Conservation (phyloP, 768 basidiomycete genomes). For the Coprinopsis marcescibilis region DNA sequence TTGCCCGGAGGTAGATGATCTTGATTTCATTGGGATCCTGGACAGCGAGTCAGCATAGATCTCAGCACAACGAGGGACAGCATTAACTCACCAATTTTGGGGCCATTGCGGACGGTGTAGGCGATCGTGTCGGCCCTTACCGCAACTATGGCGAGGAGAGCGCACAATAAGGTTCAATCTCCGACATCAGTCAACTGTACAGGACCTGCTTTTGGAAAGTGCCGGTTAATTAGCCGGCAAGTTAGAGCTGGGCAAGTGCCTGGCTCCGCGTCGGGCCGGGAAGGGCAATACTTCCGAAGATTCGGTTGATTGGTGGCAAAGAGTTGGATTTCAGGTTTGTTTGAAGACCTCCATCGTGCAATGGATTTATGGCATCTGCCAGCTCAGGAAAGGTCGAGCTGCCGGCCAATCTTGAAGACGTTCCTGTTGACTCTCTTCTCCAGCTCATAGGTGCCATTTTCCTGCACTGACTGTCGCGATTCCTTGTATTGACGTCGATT, state of each 20-base stretch:
- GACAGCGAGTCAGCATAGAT: conserved; percentile 26
- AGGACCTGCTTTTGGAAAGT: conserved; percentile 22
- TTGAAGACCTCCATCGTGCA: conserved; percentile 48
- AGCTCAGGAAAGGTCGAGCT: conserved; percentile 65
- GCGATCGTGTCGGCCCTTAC: conserved; percentile 12
- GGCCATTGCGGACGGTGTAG: conserved; percentile 20
- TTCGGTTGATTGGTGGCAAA: too few species aligned
- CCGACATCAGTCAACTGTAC: conserved; percentile 52
- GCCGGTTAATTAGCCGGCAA: neutral
- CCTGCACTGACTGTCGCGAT: conserved; percentile 5
- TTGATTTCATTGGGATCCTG: conserved; percentile 94
- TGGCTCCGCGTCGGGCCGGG: too few species aligned
- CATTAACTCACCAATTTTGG: conserved; percentile 22
- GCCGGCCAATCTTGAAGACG: conserved; percentile 80
- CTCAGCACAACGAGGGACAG: conserved; percentile 4
- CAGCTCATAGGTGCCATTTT: conserved; percentile 74
- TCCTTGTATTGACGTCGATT: conserved; percentile 13
- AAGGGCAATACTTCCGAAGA: too few species aligned
- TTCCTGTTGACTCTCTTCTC: conserved; percentile 76
- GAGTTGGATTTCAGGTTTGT: too few species aligned
- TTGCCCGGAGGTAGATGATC: conserved; percentile 97
- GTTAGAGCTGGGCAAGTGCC: neutral
- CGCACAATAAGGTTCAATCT: conserved; percentile 43
- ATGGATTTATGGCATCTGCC: conserved; percentile 82
- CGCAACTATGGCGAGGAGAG: conserved; percentile 10